Conservation (phyloP, 2,329 filamentous ascomycete species). For the Epichloe coenophiala region DNA sequence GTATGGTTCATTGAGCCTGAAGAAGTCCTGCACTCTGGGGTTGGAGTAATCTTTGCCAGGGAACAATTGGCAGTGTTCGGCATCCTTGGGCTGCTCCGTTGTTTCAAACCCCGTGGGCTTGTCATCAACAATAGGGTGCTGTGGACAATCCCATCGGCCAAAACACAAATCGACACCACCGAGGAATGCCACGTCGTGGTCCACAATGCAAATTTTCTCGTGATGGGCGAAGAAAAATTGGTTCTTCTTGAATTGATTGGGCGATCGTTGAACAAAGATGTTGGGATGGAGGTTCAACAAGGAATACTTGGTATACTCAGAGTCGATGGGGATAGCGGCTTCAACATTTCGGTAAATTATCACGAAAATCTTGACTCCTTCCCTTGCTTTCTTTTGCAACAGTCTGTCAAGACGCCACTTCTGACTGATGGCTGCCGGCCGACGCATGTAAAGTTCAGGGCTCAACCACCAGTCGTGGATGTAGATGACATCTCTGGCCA, state of each 20-base stretch:
- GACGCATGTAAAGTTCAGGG: constrained; percentile 86
- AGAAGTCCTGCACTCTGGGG: constrained; percentile 89
- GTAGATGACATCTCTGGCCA: constrained; percentile 95
- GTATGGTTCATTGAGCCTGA: constrained; percentile 81
- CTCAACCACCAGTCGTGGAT: constrained; percentile 99
- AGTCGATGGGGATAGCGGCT: constrained; percentile 92
- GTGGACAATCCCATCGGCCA: constrained; percentile 91
- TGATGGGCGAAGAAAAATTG: constrained; percentile 99
- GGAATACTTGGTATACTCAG: constrained; percentile 94
- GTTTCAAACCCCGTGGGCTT: constrained; percentile 90
- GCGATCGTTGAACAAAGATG: constrained; percentile 88
- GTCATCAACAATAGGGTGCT: constrained; percentile 82
- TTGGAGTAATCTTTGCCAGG: constrained; percentile 98
- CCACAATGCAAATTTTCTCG: constrained; percentile 93
- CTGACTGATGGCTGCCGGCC: constrained; percentile 89
- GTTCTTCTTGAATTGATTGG: constrained; percentile 96
- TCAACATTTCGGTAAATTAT: constrained; percentile 98
- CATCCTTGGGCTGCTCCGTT: constrained; percentile 61
- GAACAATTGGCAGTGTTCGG: constrained; percentile 90
- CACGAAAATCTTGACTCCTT: constrained; percentile 95
- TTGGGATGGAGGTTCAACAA: constrained; percentile 91
- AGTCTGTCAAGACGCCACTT: constrained; percentile 94
- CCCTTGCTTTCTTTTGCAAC: constrained; percentile 81
- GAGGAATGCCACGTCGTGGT: constrained; percentile 90
- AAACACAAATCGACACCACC: constrained; percentile 95